phyloP scores from a whole-genome alignment of 139 green algal genomes.

The Picochlorum costavermella region DNA sequence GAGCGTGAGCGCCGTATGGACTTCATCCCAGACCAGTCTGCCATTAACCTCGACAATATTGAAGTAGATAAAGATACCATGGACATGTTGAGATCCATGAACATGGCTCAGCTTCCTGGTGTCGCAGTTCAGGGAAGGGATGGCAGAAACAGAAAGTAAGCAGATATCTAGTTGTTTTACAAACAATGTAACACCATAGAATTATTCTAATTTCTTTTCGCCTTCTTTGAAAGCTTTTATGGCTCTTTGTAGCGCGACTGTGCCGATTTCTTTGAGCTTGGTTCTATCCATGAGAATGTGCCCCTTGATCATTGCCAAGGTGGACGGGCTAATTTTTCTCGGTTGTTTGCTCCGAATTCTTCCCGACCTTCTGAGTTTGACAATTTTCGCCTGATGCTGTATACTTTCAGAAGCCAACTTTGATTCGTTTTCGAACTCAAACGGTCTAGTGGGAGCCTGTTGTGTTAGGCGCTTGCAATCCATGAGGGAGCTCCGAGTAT shows the following conservation, averaged over 20 bases:
- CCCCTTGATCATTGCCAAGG: background rate
- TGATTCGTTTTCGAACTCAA: too few relatives aligned
- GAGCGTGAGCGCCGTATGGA: slow-evolving; percentile 98
- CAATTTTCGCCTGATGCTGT: too few relatives aligned
- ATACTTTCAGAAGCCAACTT: too few relatives aligned
- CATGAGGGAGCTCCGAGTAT: too few relatives aligned
- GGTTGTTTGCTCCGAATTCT: too few relatives aligned
- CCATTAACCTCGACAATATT: slow-evolving; percentile 85
- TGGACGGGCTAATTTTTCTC: background rate
- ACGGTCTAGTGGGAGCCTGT: too few relatives aligned
- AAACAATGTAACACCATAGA: slow-evolving; percentile 5
- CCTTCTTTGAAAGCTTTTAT: background rate
- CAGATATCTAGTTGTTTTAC: background rate
- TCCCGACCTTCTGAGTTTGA: too few relatives aligned
- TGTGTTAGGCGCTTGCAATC: too few relatives aligned
- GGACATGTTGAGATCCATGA: slow-evolving; percentile 90
- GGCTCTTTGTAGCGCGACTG: background rate
- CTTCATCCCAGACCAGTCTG: slow-evolving; percentile 97
- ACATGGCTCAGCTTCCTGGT: slow-evolving; percentile 87
- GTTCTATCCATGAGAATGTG: background rate
- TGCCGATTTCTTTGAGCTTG: background rate
- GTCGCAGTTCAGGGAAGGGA: slow-evolving; percentile 18
- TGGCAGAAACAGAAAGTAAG: background rate
- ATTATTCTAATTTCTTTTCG: background rate
- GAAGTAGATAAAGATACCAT: slow-evolving; percentile 97